Conservation (phyloP, 192 early-diverging fungal genomes). For the Podila clonocystis region DNA sequence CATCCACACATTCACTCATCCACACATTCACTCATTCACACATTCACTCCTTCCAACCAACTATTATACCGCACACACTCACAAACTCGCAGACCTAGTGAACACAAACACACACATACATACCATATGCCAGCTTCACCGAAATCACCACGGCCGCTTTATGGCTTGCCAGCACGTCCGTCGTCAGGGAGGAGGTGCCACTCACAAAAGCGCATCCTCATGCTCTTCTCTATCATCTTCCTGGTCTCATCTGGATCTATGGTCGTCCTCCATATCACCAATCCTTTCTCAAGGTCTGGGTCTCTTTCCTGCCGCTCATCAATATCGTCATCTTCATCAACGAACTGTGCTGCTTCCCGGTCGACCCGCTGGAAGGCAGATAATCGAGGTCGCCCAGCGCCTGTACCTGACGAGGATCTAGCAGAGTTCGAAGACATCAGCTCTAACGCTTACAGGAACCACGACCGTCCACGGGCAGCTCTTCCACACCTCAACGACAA, state of each 20-base stretch:
- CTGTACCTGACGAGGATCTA: background rate
- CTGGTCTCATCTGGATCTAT: conserved; percentile 47
- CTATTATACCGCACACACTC: background rate
- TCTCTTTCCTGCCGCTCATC: conserved; percentile 20
- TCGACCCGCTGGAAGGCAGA: conserved; percentile 21
- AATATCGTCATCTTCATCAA: conserved; percentile 11
- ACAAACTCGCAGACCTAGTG: background rate
- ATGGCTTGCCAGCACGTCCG: conserved; percentile 26
- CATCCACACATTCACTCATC: background rate
- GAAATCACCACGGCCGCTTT: conserved; percentile 21
- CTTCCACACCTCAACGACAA: conserved; percentile 32
- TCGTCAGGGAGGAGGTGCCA: conserved; percentile 36
- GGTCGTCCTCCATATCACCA: conserved; percentile 39
- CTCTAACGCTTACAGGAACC: conserved; percentile 14
- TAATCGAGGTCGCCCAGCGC: background rate
- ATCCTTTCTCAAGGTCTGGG: conserved; percentile 5
- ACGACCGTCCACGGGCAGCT: conserved; percentile 37
- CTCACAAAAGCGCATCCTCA: conserved; percentile 28
- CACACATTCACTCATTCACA: background rate
- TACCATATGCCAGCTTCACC: conserved; percentile 38
- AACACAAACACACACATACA: background rate
- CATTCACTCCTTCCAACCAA: too few relatives aligned
- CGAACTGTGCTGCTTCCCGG: conserved; percentile 10
- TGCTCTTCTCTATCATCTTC: conserved; percentile 37
- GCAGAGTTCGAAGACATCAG: conserved; percentile 1